These are phyloP conservation scores for Arbutus unedo DNA, from an alignment of 148 eudicot genomes.

Conservation along the genomic window DNA sequence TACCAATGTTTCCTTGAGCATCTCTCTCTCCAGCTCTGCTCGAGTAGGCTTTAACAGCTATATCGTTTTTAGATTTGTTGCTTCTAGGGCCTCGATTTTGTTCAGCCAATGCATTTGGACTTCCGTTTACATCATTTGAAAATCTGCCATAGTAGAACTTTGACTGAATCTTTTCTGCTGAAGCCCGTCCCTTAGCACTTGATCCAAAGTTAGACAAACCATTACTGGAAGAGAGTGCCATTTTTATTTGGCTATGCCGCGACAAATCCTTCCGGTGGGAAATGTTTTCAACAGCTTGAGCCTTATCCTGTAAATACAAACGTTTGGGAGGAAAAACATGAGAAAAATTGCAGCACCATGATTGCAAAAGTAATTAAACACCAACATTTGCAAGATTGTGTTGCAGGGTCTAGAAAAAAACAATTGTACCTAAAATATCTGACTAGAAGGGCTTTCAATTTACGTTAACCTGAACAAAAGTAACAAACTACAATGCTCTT, in stretches of 20 bases:
- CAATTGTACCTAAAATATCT: too few relatives aligned
- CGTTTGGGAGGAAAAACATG: neutral
- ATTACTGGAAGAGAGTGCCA: conserved; percentile 36
- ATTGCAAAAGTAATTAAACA: too few relatives aligned
- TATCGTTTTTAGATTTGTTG: conserved; percentile 51
- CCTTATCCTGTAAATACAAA: neutral
- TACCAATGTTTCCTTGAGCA: conserved; percentile 72
- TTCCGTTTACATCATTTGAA: conserved; percentile 38
- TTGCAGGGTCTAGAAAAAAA: neutral
- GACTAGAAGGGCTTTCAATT: neutral
- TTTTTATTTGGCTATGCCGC: conserved; percentile 42
- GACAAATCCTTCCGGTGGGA: conserved; percentile 44
- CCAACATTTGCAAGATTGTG: too few relatives aligned
- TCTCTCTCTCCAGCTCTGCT: conserved; percentile 64
- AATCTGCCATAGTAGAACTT: conserved; percentile 39
- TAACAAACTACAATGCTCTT: neutral
- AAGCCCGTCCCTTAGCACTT: conserved; percentile 30
- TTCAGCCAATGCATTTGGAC: conserved; percentile 46
- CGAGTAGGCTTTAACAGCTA: conserved; percentile 72
- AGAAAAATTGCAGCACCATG: neutral
- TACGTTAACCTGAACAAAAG: neutral
- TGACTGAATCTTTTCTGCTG: conserved; percentile 41
- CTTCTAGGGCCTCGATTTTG: conserved; percentile 67
- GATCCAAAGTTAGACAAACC: conserved; percentile 50
- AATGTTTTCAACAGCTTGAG: conserved; percentile 35